Evolutionary conservation across 2,329 filamentous ascomycete genomes (phyloP), one percentile per base, ranked within the genome.

Genomic region (Lasiodiplodia sp.): DNA sequence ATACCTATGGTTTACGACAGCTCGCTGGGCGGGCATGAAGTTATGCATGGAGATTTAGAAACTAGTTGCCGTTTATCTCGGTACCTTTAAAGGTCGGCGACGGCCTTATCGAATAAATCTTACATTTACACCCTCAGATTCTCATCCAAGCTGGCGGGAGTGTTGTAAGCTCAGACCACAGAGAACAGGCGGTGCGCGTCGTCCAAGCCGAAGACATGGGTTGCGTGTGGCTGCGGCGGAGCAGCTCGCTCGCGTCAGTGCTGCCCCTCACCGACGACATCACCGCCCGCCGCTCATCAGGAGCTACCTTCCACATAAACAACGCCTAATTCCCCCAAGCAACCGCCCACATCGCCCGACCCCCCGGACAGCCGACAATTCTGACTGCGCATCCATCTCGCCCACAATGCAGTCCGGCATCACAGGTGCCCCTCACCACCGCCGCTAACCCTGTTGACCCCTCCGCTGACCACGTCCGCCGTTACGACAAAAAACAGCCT

Each of bases 321-420:
- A 67, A 67, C 44, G 14, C 38, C 38, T 21, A 49, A 52, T 49
- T 38, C 64, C 38, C 28, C 65, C 37, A 44, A 28, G 34, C 28
- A 11, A 37, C 55, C 34, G 16, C 65, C 56, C 18, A n/a, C 28
- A 3, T 34, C 52, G 34, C 11, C 56, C 14, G 11, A 5, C 16
- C n/a, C 25, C 52, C 12, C 18, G 5, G 21, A 21, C 18, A n/a
- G 4, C 31, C n/a, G 40, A 18, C n/a, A 31, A 18, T 12, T 14
- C 12, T 10, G 37, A 21, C 60, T 47, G 21, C 60, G 18, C 31
- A 52, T 21, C 44, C 38, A 52, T 23, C n/a, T 21, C 47, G 60
- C 49, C 63, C 69, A 86, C 73, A 67, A 93, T 93, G 91, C 91
- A 94, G 84, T 93, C 91, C 44, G 91, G 91, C 80, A 93, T 93